Percentiles rank a stretch among this genome's conserved stretches.
These are phyloP conservation scores for Euclidium syriacum DNA, from an alignment of 345 rosid genomes.

Conservation along the genomic window DNA sequence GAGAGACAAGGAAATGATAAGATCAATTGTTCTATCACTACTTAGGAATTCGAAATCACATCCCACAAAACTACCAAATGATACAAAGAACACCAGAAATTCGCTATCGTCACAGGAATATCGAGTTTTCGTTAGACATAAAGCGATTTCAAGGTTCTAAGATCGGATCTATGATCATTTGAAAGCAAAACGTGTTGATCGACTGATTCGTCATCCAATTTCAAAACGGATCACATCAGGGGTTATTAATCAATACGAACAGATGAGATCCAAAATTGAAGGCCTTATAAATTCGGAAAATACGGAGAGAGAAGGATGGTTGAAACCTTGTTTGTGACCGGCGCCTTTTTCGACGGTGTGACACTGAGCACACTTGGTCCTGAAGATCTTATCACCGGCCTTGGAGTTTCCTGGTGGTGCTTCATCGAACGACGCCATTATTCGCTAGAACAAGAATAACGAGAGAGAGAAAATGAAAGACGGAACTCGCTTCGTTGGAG, in stretches of 20 bases:
- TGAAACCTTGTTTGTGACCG: constrained; percentile 61
- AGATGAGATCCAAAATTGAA: background rate
- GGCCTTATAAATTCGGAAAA: background rate
- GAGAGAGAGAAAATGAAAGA: constrained; percentile 5
- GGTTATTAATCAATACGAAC: background rate
- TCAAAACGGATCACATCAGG: background rate
- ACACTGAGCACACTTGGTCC: constrained; percentile 67
- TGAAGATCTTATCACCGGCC: constrained; percentile 67
- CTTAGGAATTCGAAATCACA: background rate
- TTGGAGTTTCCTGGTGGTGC: constrained; percentile 58
- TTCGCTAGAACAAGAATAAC: background rate
- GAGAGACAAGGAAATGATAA: background rate
- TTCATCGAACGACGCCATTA: constrained; percentile 60
- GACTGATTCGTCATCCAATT: too few species aligned
- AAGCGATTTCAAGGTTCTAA: background rate
- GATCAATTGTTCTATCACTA: background rate
- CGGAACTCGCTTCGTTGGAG: constrained; percentile 4
- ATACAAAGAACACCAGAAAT: background rate
- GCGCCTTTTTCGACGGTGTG: constrained; percentile 65
- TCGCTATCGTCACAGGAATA: background rate
- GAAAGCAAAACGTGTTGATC: background rate
- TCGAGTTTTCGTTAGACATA: background rate
- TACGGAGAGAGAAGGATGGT: constrained; percentile 9
- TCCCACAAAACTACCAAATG: background rate
- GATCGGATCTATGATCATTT: constrained; percentile 13